Percentiles rank a stretch among this genome's conserved stretches.
Conservation (phyloP, 768 basidiomycete species). For the Hericium rajendrae region DNA sequence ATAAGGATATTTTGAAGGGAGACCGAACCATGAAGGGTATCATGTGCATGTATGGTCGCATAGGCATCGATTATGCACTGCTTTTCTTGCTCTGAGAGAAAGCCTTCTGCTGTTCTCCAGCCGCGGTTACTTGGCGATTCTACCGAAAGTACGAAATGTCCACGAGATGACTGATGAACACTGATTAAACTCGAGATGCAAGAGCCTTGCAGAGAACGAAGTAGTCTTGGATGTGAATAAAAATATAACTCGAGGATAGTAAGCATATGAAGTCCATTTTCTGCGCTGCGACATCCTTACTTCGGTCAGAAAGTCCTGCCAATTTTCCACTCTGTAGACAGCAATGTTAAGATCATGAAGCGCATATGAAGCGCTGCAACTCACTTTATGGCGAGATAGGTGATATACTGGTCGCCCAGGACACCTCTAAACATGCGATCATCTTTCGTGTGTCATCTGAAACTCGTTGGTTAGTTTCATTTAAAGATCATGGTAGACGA, state of each 20-base stretch:
- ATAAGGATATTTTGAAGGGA: conserved; percentile 39
- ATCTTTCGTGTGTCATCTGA: no score
- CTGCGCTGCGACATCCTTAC: no score
- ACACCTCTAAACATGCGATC: not conserved
- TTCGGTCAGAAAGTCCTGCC: no score
- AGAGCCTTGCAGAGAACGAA: conserved; percentile 43
- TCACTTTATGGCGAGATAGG: not conserved
- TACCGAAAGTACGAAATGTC: conserved; percentile 34
- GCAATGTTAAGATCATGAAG: no score
- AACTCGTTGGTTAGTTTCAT: no score
- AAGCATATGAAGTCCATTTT: not conserved
- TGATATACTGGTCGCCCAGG: not conserved
- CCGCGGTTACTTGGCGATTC: conserved; percentile 47
- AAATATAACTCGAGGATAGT: conserved; percentile 35
- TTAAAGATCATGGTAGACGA: no score
- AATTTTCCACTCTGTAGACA: no score
- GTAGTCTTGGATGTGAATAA: conserved; percentile 35
- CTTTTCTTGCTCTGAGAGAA: conserved; percentile 47
- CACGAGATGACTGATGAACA: conserved; percentile 30
- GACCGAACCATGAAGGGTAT: conserved; percentile 24
- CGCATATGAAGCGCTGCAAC: conserved; percentile 8
- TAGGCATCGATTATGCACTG: conserved; percentile 41
- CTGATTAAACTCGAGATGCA: conserved; percentile 46
- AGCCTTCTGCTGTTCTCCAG: conserved; percentile 50
- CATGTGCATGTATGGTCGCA: conserved; percentile 27